Evolutionary conservation across 1,284 basidiomycete genomes (phyloP).

Genomic region (Leccinum insolens): DNA sequence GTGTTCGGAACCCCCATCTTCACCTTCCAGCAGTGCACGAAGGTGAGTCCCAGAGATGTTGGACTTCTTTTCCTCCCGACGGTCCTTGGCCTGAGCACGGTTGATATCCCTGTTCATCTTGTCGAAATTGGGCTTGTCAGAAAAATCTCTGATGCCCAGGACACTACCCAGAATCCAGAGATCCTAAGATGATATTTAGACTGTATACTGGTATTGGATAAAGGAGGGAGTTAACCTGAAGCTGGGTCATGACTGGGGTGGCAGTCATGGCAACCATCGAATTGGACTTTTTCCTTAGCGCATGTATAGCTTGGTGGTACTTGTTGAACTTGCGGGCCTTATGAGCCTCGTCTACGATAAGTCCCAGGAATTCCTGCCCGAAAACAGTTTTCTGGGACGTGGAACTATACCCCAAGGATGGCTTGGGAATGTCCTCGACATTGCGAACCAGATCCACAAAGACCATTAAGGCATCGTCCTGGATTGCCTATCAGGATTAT

Average conservation of each 20-base stretch:
- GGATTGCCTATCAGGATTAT: neutral
- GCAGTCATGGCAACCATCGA: conserved; percentile 7
- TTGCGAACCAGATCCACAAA: neutral
- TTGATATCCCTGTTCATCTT: neutral
- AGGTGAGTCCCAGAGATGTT: neutral
- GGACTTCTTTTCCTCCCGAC: neutral
- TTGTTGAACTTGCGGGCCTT: conserved; percentile 7
- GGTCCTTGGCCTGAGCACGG: neutral
- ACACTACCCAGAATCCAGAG: neutral
- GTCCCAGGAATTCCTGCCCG: neutral
- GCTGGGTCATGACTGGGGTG: conserved; percentile 7
- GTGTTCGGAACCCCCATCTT: neutral
- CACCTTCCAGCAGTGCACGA: neutral
- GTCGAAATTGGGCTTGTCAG: neutral
- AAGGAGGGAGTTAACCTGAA: neutral
- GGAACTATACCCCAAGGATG: too few species aligned
- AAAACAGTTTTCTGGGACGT: neutral
- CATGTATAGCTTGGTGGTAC: neutral
- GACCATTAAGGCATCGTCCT: neutral
- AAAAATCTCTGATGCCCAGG: neutral
- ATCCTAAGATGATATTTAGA: neutral
- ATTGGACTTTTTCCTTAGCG: neutral
- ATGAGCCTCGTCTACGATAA: conserved; percentile 11
- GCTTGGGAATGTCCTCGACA: neutral
- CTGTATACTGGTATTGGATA: neutral